Conservation (phyloP, 2,329 filamentous ascomycete genomes). For the Lithohypha guttulata region DNA sequence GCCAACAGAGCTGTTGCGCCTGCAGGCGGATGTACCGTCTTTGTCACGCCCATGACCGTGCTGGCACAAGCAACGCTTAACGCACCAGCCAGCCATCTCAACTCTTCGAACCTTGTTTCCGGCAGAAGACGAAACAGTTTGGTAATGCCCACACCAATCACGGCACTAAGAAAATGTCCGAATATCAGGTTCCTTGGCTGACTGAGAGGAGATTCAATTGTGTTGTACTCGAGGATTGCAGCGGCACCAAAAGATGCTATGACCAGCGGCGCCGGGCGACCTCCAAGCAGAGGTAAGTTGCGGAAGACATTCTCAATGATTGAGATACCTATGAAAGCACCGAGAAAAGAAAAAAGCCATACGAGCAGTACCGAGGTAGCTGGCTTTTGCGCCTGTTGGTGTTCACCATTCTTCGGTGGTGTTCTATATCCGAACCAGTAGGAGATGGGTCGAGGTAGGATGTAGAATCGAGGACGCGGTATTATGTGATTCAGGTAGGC, state of each 20-base stretch:
- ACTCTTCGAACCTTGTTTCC: constrained; percentile 31
- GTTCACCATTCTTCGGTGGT: constrained; percentile 23
- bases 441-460: constrained; percentile 55
- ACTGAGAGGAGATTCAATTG: constrained; percentile 59
- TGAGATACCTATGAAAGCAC: constrained; percentile 51
- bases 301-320: constrained; percentile 49
- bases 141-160: constrained; percentile 50
- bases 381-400: background rate
- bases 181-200: constrained; percentile 61
- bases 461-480: constrained; percentile 50
- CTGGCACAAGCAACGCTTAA: constrained; percentile 55
- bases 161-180: constrained; percentile 54
- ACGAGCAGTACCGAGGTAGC: constrained; percentile 34
- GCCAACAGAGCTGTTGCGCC: constrained; percentile 64
- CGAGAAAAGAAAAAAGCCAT: constrained; percentile 54
- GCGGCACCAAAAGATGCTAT: constrained; percentile 64
- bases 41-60: constrained; percentile 56
- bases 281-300: constrained; percentile 44
- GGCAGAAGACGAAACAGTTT: constrained; percentile 52
- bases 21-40: constrained; percentile 62
- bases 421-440: constrained; percentile 57
- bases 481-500: constrained; percentile 60
- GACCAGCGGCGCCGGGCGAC: constrained; percentile 48
- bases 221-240: constrained; percentile 64
- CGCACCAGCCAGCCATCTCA: constrained; percentile 55